phyloP scores from a whole-genome alignment of 108 stramenopile genomes.

The Cylindrotheca closterium region DNA sequence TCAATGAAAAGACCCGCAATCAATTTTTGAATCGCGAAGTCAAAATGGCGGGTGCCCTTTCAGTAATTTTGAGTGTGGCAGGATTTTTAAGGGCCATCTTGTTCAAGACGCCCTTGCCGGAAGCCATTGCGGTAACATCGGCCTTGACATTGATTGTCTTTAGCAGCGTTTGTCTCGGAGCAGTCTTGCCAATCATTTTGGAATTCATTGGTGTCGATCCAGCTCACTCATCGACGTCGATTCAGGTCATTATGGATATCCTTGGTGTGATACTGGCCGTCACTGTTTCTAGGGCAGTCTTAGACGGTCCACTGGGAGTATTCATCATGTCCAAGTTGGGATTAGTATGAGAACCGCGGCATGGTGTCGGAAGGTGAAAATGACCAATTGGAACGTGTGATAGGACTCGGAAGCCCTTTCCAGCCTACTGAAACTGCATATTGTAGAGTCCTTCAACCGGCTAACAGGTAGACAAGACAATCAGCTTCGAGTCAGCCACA shows the following conservation, averaged over 20 bases:
- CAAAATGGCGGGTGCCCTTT: slow-evolving; percentile 71
- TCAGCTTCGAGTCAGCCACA: too few relatives aligned
- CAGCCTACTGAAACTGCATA: too few relatives aligned
- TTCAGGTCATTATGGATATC: slow-evolving; percentile 77
- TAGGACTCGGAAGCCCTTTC: too few relatives aligned
- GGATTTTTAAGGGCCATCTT: slow-evolving; percentile 70
- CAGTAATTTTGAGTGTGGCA: slow-evolving; percentile 55
- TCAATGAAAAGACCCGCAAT: slow-evolving; percentile 55
- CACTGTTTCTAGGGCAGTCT: slow-evolving; percentile 53
- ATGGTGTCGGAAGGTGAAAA: too few relatives aligned
- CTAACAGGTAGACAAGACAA: too few relatives aligned
- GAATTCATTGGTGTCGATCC: slow-evolving; percentile 79
- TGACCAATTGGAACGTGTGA: too few relatives aligned
- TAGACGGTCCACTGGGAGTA: slow-evolving; percentile 52
- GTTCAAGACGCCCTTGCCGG: slow-evolving; percentile 65
- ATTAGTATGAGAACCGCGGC: too few relatives aligned
- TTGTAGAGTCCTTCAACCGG: too few relatives aligned
- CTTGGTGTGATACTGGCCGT: slow-evolving; percentile 76
- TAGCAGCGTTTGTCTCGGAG: slow-evolving; percentile 73
- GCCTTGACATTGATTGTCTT: slow-evolving; percentile 80
- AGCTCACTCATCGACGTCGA: slow-evolving; percentile 85
- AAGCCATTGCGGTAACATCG: slow-evolving; percentile 76
- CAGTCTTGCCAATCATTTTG: slow-evolving; percentile 74
- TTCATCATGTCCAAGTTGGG: slow-evolving; percentile 21
- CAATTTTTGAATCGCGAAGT: slow-evolving; percentile 66